These are phyloP conservation scores for Acacia acuminata DNA, from an alignment of 306 rosid species.

Conservation along the genomic window DNA sequence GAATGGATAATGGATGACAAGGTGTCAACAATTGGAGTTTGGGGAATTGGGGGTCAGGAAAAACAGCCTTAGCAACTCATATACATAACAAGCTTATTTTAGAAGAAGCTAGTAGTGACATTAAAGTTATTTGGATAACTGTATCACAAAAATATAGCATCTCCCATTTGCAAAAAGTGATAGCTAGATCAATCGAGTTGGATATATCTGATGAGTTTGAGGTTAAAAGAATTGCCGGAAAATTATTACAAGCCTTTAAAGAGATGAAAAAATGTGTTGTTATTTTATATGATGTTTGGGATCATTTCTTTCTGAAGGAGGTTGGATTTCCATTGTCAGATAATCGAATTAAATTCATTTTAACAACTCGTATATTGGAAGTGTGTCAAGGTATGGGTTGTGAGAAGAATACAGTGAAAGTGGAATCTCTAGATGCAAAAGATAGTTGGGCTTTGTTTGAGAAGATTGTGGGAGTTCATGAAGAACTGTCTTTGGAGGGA, in stretches of 20 bases:
- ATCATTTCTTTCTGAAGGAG: too few relatives aligned
- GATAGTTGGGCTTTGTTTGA: not conserved
- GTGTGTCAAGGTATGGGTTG: not conserved
- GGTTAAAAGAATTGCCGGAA: not conserved
- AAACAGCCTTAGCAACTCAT: too few relatives aligned
- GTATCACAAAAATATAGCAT: too few relatives aligned
- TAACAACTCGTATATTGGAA: not conserved
- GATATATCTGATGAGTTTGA: not conserved
- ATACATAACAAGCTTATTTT: too few relatives aligned
- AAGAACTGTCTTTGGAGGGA: not conserved
- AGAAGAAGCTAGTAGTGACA: too few relatives aligned
- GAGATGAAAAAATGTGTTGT: not conserved
- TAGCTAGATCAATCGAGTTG: not conserved
- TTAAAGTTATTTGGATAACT: too few relatives aligned
- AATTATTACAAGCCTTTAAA: not conserved
- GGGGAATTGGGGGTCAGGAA: too few relatives aligned
- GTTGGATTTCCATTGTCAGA: not conserved
- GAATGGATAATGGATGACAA: too few relatives aligned
- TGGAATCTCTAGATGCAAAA: not conserved
- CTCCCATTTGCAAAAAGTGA: not conserved
- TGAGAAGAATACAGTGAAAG: not conserved
- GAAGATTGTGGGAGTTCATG: not conserved
- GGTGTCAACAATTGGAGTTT: too few relatives aligned
- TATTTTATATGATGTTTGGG: not conserved
- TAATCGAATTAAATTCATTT: not conserved